Conservation (phyloP, 1,284 basidiomycete genomes). For the Peniophora sp. region DNA sequence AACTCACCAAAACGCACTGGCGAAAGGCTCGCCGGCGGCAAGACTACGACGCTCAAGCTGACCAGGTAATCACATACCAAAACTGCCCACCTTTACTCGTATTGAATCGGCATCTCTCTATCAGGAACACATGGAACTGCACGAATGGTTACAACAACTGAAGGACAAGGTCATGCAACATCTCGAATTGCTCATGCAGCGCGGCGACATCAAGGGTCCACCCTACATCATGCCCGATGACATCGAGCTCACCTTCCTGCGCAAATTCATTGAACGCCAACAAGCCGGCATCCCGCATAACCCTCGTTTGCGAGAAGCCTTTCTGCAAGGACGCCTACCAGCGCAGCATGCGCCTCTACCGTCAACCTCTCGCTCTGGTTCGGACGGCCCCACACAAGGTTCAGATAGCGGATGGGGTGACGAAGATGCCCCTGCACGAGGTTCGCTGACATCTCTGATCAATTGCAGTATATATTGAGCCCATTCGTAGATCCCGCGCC, state of each 20-base stretch:
- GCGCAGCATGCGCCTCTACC: constrained; percentile 9
- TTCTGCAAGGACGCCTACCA: constrained; percentile 26
- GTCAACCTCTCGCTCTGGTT: constrained; percentile 49
- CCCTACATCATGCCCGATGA: constrained; percentile 74
- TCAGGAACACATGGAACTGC: constrained; percentile 80
- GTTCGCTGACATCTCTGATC: background rate
- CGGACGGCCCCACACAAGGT: constrained; percentile 22
- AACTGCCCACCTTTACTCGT: too few species aligned
- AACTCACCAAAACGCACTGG: constrained; percentile 78
- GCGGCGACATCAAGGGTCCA: constrained; percentile 73
- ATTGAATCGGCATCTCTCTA: too few species aligned
- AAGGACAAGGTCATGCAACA: constrained; percentile 83
- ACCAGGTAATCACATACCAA: too few species aligned
- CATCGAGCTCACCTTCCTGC: constrained; percentile 64
- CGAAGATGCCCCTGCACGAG: background rate
- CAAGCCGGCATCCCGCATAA: constrained; percentile 64
- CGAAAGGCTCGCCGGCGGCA: constrained; percentile 67
- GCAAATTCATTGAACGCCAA: constrained; percentile 73
- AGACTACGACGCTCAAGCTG: constrained; percentile 73
- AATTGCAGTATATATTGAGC: background rate
- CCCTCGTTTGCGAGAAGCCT: constrained; percentile 56
- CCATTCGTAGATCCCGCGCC: background rate
- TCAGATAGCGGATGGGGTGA: constrained; percentile 9
- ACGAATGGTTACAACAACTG: constrained; percentile 76
- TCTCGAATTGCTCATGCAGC: constrained; percentile 74